Conservation (phyloP, 345 rosid genomes). For the Rhodomyrtus tomentosa region DNA sequence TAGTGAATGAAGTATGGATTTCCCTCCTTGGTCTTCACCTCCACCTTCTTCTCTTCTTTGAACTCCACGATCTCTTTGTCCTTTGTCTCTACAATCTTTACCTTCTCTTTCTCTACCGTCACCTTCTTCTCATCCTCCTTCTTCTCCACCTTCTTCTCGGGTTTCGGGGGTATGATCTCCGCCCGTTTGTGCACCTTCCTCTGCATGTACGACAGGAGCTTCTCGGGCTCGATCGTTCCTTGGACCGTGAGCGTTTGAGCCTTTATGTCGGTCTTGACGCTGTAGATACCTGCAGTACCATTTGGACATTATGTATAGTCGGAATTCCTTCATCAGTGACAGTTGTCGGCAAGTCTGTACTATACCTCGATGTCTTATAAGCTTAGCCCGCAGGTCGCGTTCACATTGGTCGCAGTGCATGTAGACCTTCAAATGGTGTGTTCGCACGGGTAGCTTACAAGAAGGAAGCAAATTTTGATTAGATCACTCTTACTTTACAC, state of each 20-base stretch:
- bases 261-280: constrained; percentile 52
- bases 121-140: constrained; percentile 16
- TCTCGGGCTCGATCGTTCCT: constrained; percentile 51
- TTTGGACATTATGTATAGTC: background rate
- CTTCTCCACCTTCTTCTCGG: constrained; percentile 21
- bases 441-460: constrained; percentile 28
- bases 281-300: constrained; percentile 37
- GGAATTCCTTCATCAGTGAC: background rate
- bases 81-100: background rate
- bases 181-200: constrained; percentile 61
- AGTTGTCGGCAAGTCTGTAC: background rate
- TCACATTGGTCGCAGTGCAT: constrained; percentile 76
- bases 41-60: constrained; percentile 22
- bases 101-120: constrained; percentile 2
- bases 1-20: constrained; percentile 67
- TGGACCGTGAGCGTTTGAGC: constrained; percentile 57
- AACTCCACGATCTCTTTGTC: constrained; percentile 9
- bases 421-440: constrained; percentile 46
- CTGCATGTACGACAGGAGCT: constrained; percentile 33
- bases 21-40: constrained; percentile 33
- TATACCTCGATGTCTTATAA: constrained; percentile 55
- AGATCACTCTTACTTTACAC: background rate
- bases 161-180: constrained; percentile 38
- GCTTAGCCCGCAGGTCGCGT: constrained; percentile 40
- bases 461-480: background rate